These are phyloP conservation scores for Heterobasidion parviporum DNA, from an alignment of 1,284 basidiomycete species.

Conservation along the genomic window DNA sequence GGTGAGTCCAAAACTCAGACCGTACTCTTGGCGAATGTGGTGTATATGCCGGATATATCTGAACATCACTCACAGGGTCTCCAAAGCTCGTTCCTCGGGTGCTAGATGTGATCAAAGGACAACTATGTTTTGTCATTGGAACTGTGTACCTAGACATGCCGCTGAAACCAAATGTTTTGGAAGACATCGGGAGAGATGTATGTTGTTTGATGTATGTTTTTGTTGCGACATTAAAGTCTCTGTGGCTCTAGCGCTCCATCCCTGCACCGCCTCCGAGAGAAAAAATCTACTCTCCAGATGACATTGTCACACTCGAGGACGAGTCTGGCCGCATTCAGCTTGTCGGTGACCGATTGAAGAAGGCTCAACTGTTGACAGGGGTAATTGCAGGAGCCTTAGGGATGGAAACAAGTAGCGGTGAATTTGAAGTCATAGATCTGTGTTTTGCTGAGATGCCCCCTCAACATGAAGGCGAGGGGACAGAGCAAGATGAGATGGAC, in stretches of 20 bases:
- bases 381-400: constrained; percentile 88
- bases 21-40: not conserved
- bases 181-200: constrained; percentile 91
- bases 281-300: constrained; percentile 75
- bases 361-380: constrained; percentile 73
- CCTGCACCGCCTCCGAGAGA: constrained; percentile 69
- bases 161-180: constrained; percentile 93
- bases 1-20: constrained; percentile 32
- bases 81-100: constrained; percentile 78
- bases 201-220: constrained; percentile 1
- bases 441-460: constrained; percentile 81
- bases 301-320: constrained; percentile 88
- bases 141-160: constrained; percentile 99
- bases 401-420: constrained; percentile 81
- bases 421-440: constrained; percentile 92
- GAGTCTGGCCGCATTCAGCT: constrained; percentile 89
- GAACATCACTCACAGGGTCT: constrained; percentile 29
- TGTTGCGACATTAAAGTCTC: constrained; percentile 5
- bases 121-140: constrained; percentile 87
- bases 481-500: constrained; percentile 26
- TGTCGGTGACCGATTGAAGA: constrained; percentile 60
- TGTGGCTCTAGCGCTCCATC: constrained; percentile 66
- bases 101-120: constrained; percentile 80
- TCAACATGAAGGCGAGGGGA: constrained; percentile 29
- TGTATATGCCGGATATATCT: not conserved